These are phyloP conservation scores for Kwoniella sp. DNA, from an alignment of 768 basidiomycete species.

Conservation along the genomic window DNA sequence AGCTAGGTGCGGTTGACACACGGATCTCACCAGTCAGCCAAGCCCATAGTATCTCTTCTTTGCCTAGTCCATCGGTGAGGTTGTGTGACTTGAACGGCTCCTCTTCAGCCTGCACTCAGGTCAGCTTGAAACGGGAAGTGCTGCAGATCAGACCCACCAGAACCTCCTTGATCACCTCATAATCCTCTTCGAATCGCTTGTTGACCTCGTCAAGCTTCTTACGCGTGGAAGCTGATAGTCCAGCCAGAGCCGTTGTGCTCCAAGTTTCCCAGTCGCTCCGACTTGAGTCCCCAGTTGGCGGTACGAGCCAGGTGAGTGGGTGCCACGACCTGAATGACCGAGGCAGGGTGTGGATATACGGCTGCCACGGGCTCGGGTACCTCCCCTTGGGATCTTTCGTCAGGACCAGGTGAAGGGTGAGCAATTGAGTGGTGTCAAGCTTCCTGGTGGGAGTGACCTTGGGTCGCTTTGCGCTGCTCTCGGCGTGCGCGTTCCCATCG, in stretches of 20 bases:
- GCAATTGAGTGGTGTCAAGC: slow-evolving; percentile 60
- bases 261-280: slow-evolving; percentile 27
- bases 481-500: background rate
- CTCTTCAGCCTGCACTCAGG: slow-evolving; percentile 6
- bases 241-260: slow-evolving; percentile 10
- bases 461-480: slow-evolving; percentile 41
- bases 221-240: slow-evolving; percentile 19
- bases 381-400: slow-evolving; percentile 55
- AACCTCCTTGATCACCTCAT: slow-evolving; percentile 17
- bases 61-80: slow-evolving; percentile 19
- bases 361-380: slow-evolving; percentile 54
- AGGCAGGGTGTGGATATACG: slow-evolving; percentile 73
- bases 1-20: background rate
- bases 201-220: slow-evolving; percentile 38
- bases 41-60: slow-evolving; percentile 68
- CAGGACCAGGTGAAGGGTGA: slow-evolving; percentile 74
- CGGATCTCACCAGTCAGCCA: slow-evolving; percentile 75
- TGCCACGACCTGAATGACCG: slow-evolving; percentile 64
- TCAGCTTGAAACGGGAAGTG: background rate
- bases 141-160: slow-evolving; percentile 33
- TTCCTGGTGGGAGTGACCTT: slow-evolving; percentile 1
- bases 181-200: slow-evolving; percentile 38
- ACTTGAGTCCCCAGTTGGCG: background rate
- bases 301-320: slow-evolving; percentile 68
- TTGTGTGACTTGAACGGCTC: slow-evolving; percentile 19